A percentile compares a stretch with the other conserved stretches of the same genome.
These are phyloP conservation scores for Aspergillus leporis DNA, from an alignment of 495 filamentous ascomycete genomes.

Conservation along the genomic window DNA sequence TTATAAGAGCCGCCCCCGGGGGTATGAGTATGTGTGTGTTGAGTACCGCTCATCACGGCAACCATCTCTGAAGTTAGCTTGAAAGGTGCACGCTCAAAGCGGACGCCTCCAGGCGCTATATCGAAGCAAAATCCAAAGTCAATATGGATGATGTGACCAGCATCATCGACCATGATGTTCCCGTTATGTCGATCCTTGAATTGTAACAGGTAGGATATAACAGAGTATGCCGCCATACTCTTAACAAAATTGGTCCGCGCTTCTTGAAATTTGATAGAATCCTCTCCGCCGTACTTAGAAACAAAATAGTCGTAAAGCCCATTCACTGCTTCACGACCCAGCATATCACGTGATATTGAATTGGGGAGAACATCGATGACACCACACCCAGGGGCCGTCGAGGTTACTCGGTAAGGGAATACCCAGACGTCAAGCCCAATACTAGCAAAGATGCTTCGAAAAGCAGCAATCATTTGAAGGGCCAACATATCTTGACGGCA, in stretches of 20 bases:
- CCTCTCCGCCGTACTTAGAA: conserved; percentile 94
- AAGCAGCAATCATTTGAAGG: conserved; percentile 95
- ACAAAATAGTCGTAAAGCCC: conserved; percentile 98
- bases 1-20: conserved; percentile 38
- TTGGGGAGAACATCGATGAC: conserved; percentile 98
- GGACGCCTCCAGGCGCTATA: conserved; percentile 93
- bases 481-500: conserved; percentile 97
- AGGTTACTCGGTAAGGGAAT: conserved; percentile 95
- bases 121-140: conserved; percentile 99
- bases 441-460: conserved; percentile 91
- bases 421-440: conserved; percentile 96
- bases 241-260: conserved; percentile 97
- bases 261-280: conserved; percentile 90
- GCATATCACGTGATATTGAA: conserved; percentile 97
- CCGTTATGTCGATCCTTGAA: conserved; percentile 99
- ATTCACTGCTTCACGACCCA: conserved; percentile 95
- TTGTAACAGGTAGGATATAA: conserved; percentile 93
- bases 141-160: conserved; percentile 96
- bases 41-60: conserved; percentile 89
- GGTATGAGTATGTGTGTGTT: conserved; percentile 39
- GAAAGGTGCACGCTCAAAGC: conserved; percentile 97
- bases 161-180: conserved; percentile 99
- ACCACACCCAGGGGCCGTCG: conserved; percentile 96
- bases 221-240: conserved; percentile 99
- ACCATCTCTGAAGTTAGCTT: conserved; percentile 98